These are phyloP conservation scores for Handroanthus guayacan DNA, from an alignment of 257 asterid genomes.

Conservation along the genomic window DNA sequence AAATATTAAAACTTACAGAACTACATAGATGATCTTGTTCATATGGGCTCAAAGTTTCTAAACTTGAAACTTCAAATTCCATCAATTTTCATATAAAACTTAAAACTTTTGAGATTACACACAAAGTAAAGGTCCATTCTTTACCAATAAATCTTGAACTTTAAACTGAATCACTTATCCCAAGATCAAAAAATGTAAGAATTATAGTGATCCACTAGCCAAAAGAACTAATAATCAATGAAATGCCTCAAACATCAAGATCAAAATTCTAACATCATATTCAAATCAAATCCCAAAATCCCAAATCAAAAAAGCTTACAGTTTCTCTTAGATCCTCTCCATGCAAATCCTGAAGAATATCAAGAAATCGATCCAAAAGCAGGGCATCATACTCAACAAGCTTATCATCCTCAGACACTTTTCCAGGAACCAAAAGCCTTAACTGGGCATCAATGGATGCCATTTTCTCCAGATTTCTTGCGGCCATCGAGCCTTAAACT, in stretches of 20 bases:
- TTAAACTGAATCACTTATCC: not conserved
- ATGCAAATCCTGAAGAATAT: constrained; percentile 66
- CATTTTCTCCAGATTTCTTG: constrained; percentile 43
- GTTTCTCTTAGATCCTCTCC: constrained; percentile 67
- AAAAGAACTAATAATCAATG: not conserved
- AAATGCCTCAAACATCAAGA: constrained; percentile 10
- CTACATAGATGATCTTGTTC: not conserved
- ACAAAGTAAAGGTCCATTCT: constrained; percentile 25
- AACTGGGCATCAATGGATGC: constrained; percentile 67
- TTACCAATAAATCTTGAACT: constrained; percentile 10
- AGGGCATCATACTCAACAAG: constrained; percentile 70
- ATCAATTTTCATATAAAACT: not conserved
- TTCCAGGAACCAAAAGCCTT: constrained; percentile 65
- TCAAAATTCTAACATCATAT: not conserved
- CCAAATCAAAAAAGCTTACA: constrained; percentile 30
- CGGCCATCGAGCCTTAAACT: constrained; percentile 29
- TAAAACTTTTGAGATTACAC: too few species aligned
- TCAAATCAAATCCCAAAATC: constrained; percentile 24
- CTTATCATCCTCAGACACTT: constrained; percentile 68
- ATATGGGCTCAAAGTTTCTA: not conserved
- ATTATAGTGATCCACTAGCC: not conserved
- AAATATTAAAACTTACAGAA: not conserved
- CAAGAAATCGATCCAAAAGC: constrained; percentile 73
- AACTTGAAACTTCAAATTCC: not conserved
- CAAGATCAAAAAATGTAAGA: not conserved